phyloP scores from a whole-genome alignment of 148 eudicot species.

The Chenopodium quinoa region DNA sequence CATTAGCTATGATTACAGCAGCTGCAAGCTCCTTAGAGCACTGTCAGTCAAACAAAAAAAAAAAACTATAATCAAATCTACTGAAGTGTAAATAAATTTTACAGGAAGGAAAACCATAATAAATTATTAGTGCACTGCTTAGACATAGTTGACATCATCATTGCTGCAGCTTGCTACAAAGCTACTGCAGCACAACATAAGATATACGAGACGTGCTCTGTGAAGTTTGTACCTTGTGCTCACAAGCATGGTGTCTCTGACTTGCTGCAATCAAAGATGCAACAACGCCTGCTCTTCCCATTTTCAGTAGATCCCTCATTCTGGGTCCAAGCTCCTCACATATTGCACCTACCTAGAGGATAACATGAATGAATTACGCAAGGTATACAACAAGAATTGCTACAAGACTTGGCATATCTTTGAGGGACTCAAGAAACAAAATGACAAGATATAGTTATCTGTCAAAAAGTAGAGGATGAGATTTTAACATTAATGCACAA shows the following conservation, averaged over 20 bases:
- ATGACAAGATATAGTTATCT: not conserved
- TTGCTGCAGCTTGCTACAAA: not conserved
- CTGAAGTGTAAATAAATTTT: not conserved
- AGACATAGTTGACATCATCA: not conserved
- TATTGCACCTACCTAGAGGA: slow-evolving; percentile 59
- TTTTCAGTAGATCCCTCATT: slow-evolving; percentile 65
- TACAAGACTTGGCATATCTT: not conserved
- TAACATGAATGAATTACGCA: not conserved
- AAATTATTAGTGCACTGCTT: not conserved
- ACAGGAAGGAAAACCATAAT: not conserved
- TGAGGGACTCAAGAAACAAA: not conserved
- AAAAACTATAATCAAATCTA: not conserved
- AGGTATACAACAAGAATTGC: not conserved
- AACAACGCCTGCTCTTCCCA: slow-evolving; percentile 78
- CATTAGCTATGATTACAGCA: slow-evolving; percentile 55
- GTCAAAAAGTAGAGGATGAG: too few relatives aligned
- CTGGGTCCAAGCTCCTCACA: slow-evolving; percentile 74
- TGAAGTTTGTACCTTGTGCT: slow-evolving; percentile 50
- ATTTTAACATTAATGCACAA: not conserved
- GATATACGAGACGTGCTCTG: not conserved
- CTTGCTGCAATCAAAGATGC: slow-evolving; percentile 80
- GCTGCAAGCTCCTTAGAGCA: slow-evolving; percentile 84
- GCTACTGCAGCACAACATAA: not conserved
- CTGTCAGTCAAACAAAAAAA: slow-evolving; percentile 40
- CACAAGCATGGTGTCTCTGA: slow-evolving; percentile 69